These are phyloP conservation scores for Neonectria sp. DNA, from an alignment of 2,329 filamentous ascomycete species.

Conservation along the genomic window DNA sequence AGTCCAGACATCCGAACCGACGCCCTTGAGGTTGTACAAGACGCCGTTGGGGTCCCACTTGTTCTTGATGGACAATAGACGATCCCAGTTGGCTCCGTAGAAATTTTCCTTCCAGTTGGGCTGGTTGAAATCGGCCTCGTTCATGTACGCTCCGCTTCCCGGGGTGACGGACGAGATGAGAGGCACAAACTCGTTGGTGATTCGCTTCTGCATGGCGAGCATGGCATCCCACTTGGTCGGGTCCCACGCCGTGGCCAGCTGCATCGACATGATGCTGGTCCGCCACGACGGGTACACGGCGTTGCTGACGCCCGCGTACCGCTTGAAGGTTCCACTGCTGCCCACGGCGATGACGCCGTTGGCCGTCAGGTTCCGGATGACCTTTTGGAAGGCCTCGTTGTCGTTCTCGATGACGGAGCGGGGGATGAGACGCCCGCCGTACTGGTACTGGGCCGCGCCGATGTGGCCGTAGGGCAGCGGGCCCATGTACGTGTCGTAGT, in stretches of 20 bases:
- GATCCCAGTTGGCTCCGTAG: conserved; percentile 63
- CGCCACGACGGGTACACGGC: conserved; percentile 58
- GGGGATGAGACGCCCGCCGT: conserved; percentile 56
- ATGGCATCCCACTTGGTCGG: conserved; percentile 47
- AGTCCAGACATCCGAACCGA: conserved; percentile 67
- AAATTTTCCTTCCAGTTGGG: conserved; percentile 60
- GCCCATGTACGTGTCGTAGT: conserved; percentile 53
- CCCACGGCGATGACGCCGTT: conserved; percentile 51
- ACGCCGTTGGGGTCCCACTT: conserved; percentile 64
- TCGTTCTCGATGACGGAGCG: conserved; percentile 50
- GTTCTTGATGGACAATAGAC: conserved; percentile 62
- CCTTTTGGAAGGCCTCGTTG: conserved; percentile 47
- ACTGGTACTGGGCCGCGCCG: conserved; percentile 52
- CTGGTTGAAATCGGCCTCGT: conserved; percentile 66
- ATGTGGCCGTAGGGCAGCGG: conserved; percentile 53
- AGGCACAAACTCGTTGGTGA: conserved; percentile 48
- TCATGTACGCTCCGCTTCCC: conserved; percentile 63
- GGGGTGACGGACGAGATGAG: conserved; percentile 55
- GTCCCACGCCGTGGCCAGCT: conserved; percentile 49
- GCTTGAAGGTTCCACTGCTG: conserved; percentile 50
- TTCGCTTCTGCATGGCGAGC: conserved; percentile 49
- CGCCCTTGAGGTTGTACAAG: conserved; percentile 64
- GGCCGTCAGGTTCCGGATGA: conserved; percentile 49
- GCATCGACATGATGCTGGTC: conserved; percentile 50
- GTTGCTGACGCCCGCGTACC: conserved; percentile 50